Base-by-base conservation (phyloP, 2,329 filamentous ascomycete genomes). In the Cucurbitaria berberidis region DNA sequence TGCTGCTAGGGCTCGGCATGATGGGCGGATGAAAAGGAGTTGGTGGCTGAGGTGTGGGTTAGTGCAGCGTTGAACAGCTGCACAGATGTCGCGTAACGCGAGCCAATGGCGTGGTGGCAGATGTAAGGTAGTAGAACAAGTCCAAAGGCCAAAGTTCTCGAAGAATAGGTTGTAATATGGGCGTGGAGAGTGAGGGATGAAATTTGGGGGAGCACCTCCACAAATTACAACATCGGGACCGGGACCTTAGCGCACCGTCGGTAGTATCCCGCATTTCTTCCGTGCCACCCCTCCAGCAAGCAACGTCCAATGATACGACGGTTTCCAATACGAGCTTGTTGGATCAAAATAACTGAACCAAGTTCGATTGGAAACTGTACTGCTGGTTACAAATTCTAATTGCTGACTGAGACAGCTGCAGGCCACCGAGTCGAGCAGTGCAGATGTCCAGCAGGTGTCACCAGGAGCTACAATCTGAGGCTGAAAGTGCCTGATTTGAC, bases 1-100 rank as follows among this genome's bases (percentile, higher is more conserved):
- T 75, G 64, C 85, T 81, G 50, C 76, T 71, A 50, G 77, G 64
- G 63, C 69, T 74, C 22, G 66, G 62, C 74, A 76, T 76, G 62
- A 41, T 66, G 62, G 66, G 58, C 54, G 48, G 35, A 38, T 40
- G 39, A 50, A 50, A 53, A 56, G 60, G 57, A 59, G 59, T 53
- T 34, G 48, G 45, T 40, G 32, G 53, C 39, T 41, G 43, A 42
- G 43, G 46, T 35, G 38, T 55, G 29, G 40, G 21, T 18, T 45
- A 35, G 51, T 49, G 48, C 55, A 53, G 35, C 41, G 38, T 22
- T 45, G 38, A 44, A 42, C 24, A 44, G 42, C 42, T 48, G 42
- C 24, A 30, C 21, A 24, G 32, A 40, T 30, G 48, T 44, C 26
- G 53, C 46, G 48, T 16, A 36, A 48, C 21, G 30, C 5, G 19